Conservation (phyloP, 345 rosid genomes). For the Citrus trifoliata region DNA sequence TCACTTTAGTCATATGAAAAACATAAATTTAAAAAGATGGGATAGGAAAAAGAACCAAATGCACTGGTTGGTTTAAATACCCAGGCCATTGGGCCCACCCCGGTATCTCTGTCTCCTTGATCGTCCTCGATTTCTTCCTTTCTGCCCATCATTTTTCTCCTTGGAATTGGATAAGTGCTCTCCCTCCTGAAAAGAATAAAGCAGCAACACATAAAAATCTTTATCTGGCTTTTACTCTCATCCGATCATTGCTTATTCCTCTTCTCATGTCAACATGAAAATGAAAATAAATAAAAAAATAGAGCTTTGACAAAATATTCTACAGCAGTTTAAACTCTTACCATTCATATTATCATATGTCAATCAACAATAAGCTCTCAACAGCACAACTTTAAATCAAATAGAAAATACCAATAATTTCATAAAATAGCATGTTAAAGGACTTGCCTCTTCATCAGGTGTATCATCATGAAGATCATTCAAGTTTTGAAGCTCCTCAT, state of each 20-base stretch:
- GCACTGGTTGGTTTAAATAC: conserved; percentile 21
- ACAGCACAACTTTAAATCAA: background rate
- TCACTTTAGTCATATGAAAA: background rate
- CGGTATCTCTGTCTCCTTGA: conserved; percentile 51
- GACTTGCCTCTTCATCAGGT: conserved; percentile 60
- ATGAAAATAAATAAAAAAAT: no score
- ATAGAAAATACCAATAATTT: background rate
- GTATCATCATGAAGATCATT: conserved; percentile 54
- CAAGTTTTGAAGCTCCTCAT: conserved; percentile 42
- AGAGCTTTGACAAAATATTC: background rate
- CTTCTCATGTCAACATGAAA: background rate
- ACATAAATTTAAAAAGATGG: background rate
- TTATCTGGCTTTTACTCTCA: background rate
- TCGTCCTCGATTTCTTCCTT: conserved; percentile 44
- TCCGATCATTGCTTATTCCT: background rate
- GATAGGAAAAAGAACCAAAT: background rate
- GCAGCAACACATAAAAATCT: background rate
- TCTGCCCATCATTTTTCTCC: conserved; percentile 58
- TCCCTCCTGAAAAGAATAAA: conserved; percentile 35
- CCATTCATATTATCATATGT: background rate
- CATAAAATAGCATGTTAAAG: background rate
- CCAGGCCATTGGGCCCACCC: conserved; percentile 42
- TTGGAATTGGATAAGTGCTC: conserved; percentile 29
- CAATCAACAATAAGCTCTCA: background rate
- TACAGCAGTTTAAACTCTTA: background rate